Conservation (phyloP, 805 yeast genomes). For the Tanozyma kutaoensis region DNA sequence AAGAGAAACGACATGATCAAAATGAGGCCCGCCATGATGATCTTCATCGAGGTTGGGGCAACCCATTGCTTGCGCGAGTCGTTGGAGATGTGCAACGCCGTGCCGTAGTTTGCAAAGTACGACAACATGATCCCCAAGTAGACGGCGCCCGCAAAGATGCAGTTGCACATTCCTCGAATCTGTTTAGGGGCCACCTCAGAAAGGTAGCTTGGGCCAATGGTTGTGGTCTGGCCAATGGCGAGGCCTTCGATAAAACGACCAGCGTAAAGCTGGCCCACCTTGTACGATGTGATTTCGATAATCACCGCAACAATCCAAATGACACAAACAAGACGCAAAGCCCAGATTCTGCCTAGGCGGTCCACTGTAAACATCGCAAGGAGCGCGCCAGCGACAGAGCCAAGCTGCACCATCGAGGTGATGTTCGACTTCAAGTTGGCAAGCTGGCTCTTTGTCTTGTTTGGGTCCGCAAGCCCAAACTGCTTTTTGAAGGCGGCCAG, state of each 20-base stretch:
- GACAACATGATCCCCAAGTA: slow-evolving; percentile 39
- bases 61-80: slow-evolving; percentile 34
- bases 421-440: slow-evolving; percentile 40
- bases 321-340: slow-evolving; percentile 29
- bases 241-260: slow-evolving; percentile 44
- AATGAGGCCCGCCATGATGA: slow-evolving; percentile 33
- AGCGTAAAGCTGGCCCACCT: slow-evolving; percentile 38
- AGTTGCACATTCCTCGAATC: slow-evolving; percentile 37
- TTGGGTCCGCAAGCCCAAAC: slow-evolving; percentile 31
- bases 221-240: slow-evolving; percentile 44
- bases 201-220: slow-evolving; percentile 38
- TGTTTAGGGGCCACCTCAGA: slow-evolving; percentile 41
- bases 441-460: slow-evolving; percentile 16
- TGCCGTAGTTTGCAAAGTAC: slow-evolving; percentile 35
- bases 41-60: slow-evolving; percentile 34
- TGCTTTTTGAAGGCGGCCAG: slow-evolving; percentile 26
- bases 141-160: slow-evolving; percentile 45
- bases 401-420: slow-evolving; percentile 45
- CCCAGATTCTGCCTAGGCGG: slow-evolving; percentile 35
- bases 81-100: slow-evolving; percentile 29
- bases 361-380: slow-evolving; percentile 36
- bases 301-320: slow-evolving; percentile 26
- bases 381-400: slow-evolving; percentile 40
- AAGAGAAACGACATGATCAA: slow-evolving; percentile 26
- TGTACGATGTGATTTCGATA: slow-evolving; percentile 32